phyloP scores from a whole-genome alignment of 2,329 filamentous ascomycete genomes.

The Zymoseptoria pseudotritici region DNA sequence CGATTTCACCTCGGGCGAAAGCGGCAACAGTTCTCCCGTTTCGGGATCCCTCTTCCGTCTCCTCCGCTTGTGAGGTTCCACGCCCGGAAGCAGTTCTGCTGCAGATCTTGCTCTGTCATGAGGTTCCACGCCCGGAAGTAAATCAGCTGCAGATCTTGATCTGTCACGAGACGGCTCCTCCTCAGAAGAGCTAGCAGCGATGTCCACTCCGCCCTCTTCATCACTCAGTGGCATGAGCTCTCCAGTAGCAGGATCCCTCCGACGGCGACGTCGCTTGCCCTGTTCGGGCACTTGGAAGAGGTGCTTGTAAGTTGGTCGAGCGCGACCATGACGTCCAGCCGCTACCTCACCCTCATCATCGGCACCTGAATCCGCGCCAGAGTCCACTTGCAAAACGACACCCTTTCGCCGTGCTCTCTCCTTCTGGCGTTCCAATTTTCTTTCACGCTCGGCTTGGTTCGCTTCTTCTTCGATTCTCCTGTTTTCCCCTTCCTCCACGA shows the following conservation, averaged over 20 bases:
- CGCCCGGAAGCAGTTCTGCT: not conserved
- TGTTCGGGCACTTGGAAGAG: conserved; percentile 15
- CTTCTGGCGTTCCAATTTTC: conserved; percentile 6
- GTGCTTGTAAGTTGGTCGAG: conserved; percentile 28
- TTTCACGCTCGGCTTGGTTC: conserved; percentile 18
- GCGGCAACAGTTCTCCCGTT: conserved; percentile 24
- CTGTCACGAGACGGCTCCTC: conserved; percentile 2
- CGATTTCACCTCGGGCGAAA: conserved; percentile 5
- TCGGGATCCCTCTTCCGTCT: conserved; percentile 24
- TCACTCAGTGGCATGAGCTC: conserved; percentile 25
- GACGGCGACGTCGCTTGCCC: conserved; percentile 18
- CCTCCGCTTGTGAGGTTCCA: conserved; percentile 15
- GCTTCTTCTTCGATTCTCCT: conserved; percentile 13
- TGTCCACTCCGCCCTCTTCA: conserved; percentile 10
- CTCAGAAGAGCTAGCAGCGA: conserved; percentile 9
- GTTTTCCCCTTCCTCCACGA: conserved; percentile 22
- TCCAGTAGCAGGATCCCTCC: conserved; percentile 24
- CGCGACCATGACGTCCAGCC: conserved; percentile 20
- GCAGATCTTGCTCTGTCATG: not conserved
- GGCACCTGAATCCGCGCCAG: conserved; percentile 4
- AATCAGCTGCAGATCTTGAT: not conserved
- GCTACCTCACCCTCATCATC: conserved; percentile 8
- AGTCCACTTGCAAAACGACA: conserved; percentile 10
- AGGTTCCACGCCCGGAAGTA: not conserved
- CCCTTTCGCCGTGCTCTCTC: conserved; percentile 17